Evolutionary conservation across 106 monocot species (phyloP), one percentile per base, ranked within the genome.

Genomic region (Chionographis japonica): DNA sequence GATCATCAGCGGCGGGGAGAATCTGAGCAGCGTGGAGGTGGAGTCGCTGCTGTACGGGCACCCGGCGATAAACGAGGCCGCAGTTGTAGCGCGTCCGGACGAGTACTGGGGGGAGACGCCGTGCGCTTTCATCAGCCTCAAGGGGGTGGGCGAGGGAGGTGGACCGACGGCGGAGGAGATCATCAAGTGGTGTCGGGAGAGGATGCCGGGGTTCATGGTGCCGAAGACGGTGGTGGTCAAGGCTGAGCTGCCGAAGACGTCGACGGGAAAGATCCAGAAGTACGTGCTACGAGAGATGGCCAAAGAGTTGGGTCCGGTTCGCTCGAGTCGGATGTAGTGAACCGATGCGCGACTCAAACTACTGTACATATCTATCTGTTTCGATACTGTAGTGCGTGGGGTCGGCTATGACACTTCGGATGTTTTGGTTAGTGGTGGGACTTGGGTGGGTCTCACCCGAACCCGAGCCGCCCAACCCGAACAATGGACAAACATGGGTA

Each of bases 161-260:
- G 15, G 72, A 27, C 62, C 61, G 16, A 13, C 38, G 38, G 72
- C 40, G 38, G 37, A 7, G 62, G 72, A 62, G 54, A 53, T 72
- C 4, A 53, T 72, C 8, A 53, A 14, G 16, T 72, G n/a, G 37
- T 72, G 72, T 13, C 52, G 62, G 40, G 72, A 63, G 54, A 52
- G 53, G 40, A 6, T 72, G 72, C 40, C 72, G 8, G n/a, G 16
- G 0, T 72, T 52, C 11, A 72, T 62, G 72, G 61, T 62, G 39
- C 72, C 72, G 37, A 72, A 72, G 72, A 62, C 72, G 38, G 72
- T 72, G 61, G 72, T 62, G 36, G 52, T 72, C 54, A 54, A 2
- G 62, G 37, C 37, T 1, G 72, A 72, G 72, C 40, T 72, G 72
- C 72, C 72, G 3, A 62, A 63, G 54, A 72, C 61, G 4, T 54